phyloP scores from a whole-genome alignment of 768 basidiomycete genomes.

The Megacollybia marginata region DNA sequence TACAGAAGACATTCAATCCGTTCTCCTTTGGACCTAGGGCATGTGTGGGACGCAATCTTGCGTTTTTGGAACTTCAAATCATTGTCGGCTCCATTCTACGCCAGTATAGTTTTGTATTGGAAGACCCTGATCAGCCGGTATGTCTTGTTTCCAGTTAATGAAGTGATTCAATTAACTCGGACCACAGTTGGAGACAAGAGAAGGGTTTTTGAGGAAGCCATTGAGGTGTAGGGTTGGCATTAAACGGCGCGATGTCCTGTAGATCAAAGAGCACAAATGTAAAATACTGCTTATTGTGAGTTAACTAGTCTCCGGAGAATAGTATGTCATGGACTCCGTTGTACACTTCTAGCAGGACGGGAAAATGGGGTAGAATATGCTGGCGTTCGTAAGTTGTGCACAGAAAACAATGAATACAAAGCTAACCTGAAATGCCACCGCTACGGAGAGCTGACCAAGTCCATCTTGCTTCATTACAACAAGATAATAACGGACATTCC shows the following conservation, averaged over 20 bases:
- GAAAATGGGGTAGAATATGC: conserved; percentile 60
- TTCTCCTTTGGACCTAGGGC: conserved; percentile 81
- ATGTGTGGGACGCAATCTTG: conserved; percentile 81
- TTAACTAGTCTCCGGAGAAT: conserved; percentile 5
- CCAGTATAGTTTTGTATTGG: conserved; percentile 67
- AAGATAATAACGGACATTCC: conserved; percentile 68
- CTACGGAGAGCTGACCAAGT: conserved; percentile 24
- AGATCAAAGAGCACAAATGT: not conserved
- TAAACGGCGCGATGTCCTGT: conserved; percentile 41
- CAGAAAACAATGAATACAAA: not conserved
- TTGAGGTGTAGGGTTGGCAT: conserved; percentile 66
- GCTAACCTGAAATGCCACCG: conserved; percentile 58
- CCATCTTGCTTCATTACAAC: conserved; percentile 33
- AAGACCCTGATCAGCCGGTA: conserved; percentile 50
- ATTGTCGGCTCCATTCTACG: conserved; percentile 78
- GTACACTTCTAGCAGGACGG: conserved; percentile 53
- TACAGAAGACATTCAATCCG: conserved; percentile 76
- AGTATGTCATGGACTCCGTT: conserved; percentile 47
- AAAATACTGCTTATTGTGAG: too few species aligned
- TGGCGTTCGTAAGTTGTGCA: conserved; percentile 17
- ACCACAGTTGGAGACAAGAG: conserved; percentile 58
- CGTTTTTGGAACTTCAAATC: conserved; percentile 69
- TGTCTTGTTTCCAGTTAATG: conserved; percentile 15
- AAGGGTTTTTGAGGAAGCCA: conserved; percentile 88
- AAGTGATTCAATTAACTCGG: conserved; percentile 3